phyloP scores from a whole-genome alignment of 306 rosid genomes.

The Psophocarpus tetragonolobus region DNA sequence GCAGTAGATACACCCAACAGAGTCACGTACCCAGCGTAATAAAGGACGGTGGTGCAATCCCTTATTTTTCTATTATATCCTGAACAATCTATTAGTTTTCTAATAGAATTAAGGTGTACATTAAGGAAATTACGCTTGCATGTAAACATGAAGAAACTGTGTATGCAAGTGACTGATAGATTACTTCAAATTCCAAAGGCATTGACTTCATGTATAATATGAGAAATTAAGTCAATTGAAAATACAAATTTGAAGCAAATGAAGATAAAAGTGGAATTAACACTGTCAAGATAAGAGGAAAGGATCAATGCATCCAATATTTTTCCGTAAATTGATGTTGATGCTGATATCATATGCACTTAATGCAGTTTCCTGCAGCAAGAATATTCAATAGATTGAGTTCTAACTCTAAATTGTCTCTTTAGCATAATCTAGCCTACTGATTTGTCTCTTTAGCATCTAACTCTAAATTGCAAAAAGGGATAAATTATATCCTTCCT shows the following conservation, averaged over 20 bases:
- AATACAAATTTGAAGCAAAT: constrained; percentile 2
- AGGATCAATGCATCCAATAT: not conserved
- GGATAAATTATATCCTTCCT: constrained; percentile 11
- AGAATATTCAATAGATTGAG: not conserved
- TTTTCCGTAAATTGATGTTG: not conserved
- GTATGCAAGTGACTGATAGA: constrained; percentile 1
- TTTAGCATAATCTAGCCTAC: not conserved
- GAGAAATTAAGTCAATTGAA: not conserved
- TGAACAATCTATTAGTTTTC: not conserved
- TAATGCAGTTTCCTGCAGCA: not conserved
- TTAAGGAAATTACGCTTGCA: not conserved
- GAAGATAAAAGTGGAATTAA: not conserved
- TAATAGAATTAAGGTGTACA: not conserved
- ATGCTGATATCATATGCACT: not conserved
- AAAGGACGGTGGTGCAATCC: constrained; percentile 9
- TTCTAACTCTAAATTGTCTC: not conserved
- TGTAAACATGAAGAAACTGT: not conserved
- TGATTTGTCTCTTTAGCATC: not conserved
- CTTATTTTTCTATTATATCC: not conserved
- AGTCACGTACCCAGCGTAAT: not conserved
- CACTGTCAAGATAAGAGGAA: not conserved
- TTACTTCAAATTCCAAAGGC: not conserved
- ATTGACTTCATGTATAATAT: not conserved
- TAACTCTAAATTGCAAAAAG: not conserved
- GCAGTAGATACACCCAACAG: not conserved